phyloP scores from a whole-genome alignment of 1,284 basidiomycete species.

The Ustilago hordei region DNA sequence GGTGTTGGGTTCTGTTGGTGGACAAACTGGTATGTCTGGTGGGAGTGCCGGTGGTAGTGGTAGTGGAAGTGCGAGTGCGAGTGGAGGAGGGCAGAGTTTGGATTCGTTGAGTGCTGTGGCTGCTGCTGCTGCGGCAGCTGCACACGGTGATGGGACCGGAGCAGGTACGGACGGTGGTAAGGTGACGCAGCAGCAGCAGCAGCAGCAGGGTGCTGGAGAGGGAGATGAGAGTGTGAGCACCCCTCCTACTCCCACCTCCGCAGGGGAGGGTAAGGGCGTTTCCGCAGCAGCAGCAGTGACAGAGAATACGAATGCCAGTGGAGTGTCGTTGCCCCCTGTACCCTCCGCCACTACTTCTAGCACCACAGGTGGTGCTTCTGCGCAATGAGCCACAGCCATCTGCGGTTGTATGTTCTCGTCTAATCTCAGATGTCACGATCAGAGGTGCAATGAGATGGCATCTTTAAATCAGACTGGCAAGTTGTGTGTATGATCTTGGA shows the following conservation, averaged over 20 bases:
- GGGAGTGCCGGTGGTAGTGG: not conserved
- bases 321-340: slow-evolving; percentile 2
- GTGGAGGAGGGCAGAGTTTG: slow-evolving; percentile 40
- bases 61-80: not conserved
- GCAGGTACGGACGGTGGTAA: not conserved
- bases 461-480: too few relatives aligned
- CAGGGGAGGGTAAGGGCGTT: not conserved
- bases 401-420: not conserved
- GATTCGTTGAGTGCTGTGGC: slow-evolving; percentile 59
- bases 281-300: not conserved
- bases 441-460: too few relatives aligned
- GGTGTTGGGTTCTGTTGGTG: slow-evolving; percentile 14
- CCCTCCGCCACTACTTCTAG: not conserved
- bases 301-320: not conserved
- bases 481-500: not conserved
- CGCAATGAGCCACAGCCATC: not conserved
- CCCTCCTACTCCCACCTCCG: not conserved
- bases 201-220: not conserved
- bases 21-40: not conserved
- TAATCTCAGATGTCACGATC: not conserved
- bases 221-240: not conserved
- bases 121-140: slow-evolving; percentile 55
- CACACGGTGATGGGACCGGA: not conserved
- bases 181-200: not conserved
- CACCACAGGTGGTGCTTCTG: not conserved